These are phyloP conservation scores for Globisporangium nagaii DNA, from an alignment of 352 stramenopile genomes.

Conservation along the genomic window DNA sequence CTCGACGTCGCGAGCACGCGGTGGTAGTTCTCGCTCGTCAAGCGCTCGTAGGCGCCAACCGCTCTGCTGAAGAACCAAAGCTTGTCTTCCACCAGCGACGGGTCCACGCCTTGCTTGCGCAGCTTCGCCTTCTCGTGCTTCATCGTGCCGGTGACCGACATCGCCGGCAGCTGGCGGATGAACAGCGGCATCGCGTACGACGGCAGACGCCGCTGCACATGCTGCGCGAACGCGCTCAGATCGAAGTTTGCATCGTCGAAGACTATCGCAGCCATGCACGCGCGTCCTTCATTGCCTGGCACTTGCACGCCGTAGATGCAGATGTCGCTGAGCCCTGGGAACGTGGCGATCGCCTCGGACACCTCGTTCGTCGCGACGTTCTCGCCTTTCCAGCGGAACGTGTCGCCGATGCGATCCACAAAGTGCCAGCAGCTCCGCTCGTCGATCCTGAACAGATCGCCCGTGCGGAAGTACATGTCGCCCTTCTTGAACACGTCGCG, in stretches of 20 bases:
- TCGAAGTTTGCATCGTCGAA: conserved; percentile 57
- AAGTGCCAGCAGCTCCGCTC: conserved; percentile 78
- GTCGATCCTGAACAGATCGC: conserved; percentile 85
- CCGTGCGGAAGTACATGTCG: conserved; percentile 88
- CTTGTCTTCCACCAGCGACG: conserved; percentile 40
- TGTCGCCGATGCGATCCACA: conserved; percentile 89
- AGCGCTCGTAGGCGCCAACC: conserved; percentile 39
- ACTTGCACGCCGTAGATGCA: conserved; percentile 77
- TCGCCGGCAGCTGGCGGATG: conserved; percentile 61
- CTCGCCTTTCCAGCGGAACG: conserved; percentile 92
- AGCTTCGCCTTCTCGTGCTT: conserved; percentile 90
- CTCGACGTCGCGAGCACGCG: conserved; percentile 40
- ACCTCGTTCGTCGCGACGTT: conserved; percentile 91
- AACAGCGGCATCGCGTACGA: conserved; percentile 84
- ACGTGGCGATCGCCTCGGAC: conserved; percentile 65
- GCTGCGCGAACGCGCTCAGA: conserved; percentile 41
- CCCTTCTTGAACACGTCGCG: conserved; percentile 72
- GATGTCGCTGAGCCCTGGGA: conserved; percentile 64
- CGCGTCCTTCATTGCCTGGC: conserved; percentile 72
- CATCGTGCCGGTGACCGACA: conserved; percentile 87
- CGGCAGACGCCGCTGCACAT: conserved; percentile 38
- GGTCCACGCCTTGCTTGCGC: conserved; percentile 69
- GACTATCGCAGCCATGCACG: conserved; percentile 81
- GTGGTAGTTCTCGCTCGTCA: conserved; percentile 54
- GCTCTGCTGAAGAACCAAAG: conserved; percentile 54